Base-by-base conservation (phyloP, 139 green algal species). In the Cymbomonas tetramitiformis region DNA sequence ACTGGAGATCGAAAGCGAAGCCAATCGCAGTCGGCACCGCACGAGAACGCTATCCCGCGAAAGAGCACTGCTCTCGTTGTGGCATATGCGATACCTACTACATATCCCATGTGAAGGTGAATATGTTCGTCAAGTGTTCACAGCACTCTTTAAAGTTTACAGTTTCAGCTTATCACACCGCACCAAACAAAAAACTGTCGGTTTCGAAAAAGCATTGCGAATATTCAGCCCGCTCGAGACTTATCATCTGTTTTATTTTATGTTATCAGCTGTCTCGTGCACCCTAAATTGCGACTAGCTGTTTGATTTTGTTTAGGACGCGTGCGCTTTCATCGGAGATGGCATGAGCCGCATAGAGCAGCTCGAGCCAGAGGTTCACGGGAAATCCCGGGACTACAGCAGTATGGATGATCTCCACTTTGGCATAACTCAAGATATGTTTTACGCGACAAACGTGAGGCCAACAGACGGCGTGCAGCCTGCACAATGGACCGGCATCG, bases 21-120 rank as follows among this genome's bases (percentile, higher is more conserved):
- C 51, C 48, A 30, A 59, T 59, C 2, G 23, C n/a, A 9, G 33
- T 34, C 1, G 55, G 55, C 6, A 9, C 24, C 48, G 41, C 57
- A 31, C 48, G 62, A 8, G 23, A 47, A 10, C 18, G 26, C 10
- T 78, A 78, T 38, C 70, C 70, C 28, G 67, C 70, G 18, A 65
- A 62, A 33, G 70, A 78, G 30, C 60, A 74, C 53, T 76, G 67
- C 80, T 83, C 58, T 56, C 71, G 80, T 30, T 98, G 90, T 64
- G 87, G 89, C 0, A 74, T 97, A 6, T 97, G 90, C 34, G 84
- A 96, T 69, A 94, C 84, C 0, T 90, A 96, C 67, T 96, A 94
- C 67, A 58, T 98, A 0, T 82, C 85, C 0, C 86, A 96, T 34
- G 90, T 98, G 10, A 94, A 92, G n/a, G n/a, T n/a, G n/a, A n/a